phyloP scores from a whole-genome alignment of 2,329 filamentous ascomycete species.

The Cladosporium velox region DNA sequence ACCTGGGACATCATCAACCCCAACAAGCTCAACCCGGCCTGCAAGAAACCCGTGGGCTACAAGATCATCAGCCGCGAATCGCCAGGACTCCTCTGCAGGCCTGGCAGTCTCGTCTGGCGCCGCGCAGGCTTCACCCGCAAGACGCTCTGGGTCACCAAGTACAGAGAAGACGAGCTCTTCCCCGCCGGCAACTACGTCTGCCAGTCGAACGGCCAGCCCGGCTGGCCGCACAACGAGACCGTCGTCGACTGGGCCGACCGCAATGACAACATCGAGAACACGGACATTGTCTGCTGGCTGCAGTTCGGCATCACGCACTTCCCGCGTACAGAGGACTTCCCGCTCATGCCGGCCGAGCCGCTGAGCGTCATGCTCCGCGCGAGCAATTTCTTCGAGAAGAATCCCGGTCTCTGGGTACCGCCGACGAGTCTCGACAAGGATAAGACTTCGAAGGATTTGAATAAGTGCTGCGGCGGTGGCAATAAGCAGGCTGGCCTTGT shows the following conservation, averaged over 20 bases:
- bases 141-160: conserved; percentile 58
- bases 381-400: conserved; percentile 56
- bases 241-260: conserved; percentile 48
- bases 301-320: conserved; percentile 53
- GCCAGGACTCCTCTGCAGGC: conserved; percentile 53
- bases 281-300: conserved; percentile 55
- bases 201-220: conserved; percentile 48
- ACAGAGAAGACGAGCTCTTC: conserved; percentile 55
- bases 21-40: conserved; percentile 47
- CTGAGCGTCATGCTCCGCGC: conserved; percentile 52
- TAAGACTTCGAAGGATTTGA: conserved; percentile 12
- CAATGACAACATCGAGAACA: conserved; percentile 46
- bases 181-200: conserved; percentile 52
- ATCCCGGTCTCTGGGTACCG: conserved; percentile 57
- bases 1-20: conserved; percentile 58
- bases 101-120: conserved; percentile 47
- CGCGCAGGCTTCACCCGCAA: conserved; percentile 54
- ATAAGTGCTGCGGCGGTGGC: conserved; percentile 14
- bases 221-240: conserved; percentile 23
- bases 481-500: background rate
- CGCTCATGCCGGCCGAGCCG: conserved; percentile 53
- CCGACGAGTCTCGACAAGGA: conserved; percentile 34
- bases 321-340: conserved; percentile 54
- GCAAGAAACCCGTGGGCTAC: conserved; percentile 51
- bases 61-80: conserved; percentile 51